Percentiles rank a stretch among this genome's conserved stretches.
phyloP scores from a whole-genome alignment of 305 asterid genomes.

The Galium porrigens region DNA sequence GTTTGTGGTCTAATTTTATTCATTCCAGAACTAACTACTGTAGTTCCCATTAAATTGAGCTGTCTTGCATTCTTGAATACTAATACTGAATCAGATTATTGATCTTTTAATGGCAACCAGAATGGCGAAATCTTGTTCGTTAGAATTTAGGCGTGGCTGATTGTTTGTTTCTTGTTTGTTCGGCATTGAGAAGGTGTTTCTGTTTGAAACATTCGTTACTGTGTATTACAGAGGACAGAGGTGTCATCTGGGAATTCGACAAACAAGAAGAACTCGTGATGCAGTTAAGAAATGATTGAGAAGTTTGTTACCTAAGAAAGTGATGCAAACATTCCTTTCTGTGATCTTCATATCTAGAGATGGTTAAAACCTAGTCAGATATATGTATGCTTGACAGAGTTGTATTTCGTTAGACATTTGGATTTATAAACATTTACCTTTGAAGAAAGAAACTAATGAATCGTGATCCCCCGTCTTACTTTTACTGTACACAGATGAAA shows the following conservation, averaged over 20 bases:
- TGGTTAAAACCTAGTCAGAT: no score
- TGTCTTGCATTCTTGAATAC: background rate
- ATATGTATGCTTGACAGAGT: no score
- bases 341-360: background rate
- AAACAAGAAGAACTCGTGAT: constrained; percentile 21
- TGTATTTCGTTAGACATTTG: no score
- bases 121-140: background rate
- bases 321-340: no score
- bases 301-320: background rate
- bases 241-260: constrained; percentile 61
- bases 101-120: background rate
- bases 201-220: background rate
- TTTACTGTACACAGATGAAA: no score
- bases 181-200: background rate
- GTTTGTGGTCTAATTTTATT: background rate
- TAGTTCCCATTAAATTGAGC: background rate
- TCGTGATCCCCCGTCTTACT: no score
- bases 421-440: no score
- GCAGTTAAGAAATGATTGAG: background rate
- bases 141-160: background rate
- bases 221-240: constrained; percentile 54
- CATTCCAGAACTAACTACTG: background rate
- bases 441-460: no score
- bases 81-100: background rate
- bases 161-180: background rate